Base-by-base conservation (phyloP, 345 rosid genomes). In the Eucalyptus marginata region DNA sequence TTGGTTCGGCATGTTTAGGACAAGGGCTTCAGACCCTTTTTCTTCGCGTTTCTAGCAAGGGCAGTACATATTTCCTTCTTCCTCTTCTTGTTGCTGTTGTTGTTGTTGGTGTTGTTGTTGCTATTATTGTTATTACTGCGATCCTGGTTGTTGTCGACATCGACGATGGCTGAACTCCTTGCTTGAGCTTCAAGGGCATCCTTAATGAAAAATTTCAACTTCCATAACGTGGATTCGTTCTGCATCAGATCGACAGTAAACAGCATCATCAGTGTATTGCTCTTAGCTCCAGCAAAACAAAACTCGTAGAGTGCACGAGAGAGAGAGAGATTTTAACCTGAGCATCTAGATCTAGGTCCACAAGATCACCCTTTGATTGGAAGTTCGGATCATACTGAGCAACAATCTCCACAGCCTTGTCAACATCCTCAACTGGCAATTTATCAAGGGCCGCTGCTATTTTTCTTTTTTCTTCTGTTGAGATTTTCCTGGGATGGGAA, bases 261-360 rank as follows among this genome's bases (percentile, higher is more conserved):
- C 18, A 33, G 49, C 79, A 87, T 16, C 11, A 20, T 58, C 47
- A 36, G 24, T 14, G n/a, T 27, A 59, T 44, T 44, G 49, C 80
- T 59, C 52, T 87, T 43, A 11, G 22, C 14, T 10, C 83, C 47
- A 18, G 47, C 27, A 36, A 76, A 20, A 76, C 47, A 40, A 12
- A 76, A 76, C 56, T 49, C 12, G 50, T 33, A 16, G 84, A 52
- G 44, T 59, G 89, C 43, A 54, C 71, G 54, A 43, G 11, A 54
- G n/a, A 62, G 31, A 47, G 49, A 20, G 29, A 47, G 31, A 36
- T 20, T 10, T 36, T 36, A 87, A 96, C 98, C 97, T 95, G 96
- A 86, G 92, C 92, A 91, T 96, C 98, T 88, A 97, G 95, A 90
- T 96, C 97, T 29, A 98, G 96, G 86, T 93, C 94, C 91, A 98